Base-by-base conservation (phyloP, 768 basidiomycete species). In the Porphyrellus cyaneotinctus region DNA sequence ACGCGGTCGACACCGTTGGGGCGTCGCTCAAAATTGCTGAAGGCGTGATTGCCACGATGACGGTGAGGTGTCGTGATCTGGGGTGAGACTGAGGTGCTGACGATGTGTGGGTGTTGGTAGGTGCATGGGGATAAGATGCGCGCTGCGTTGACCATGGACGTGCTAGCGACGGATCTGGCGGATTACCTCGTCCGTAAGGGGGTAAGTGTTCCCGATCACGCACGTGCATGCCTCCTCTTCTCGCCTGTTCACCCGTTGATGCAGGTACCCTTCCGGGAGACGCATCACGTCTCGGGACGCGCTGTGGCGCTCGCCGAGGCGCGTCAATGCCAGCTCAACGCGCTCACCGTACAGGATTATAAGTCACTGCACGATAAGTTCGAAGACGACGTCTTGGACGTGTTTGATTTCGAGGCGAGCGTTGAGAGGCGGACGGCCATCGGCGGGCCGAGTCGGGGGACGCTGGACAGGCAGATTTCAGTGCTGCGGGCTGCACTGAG, bases 141-240 rank as follows among this genome's bases (percentile, higher is more conserved):
- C 33, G 76, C 80, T 53, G 91, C 94, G 1, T 72, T 98, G 62
- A 97, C 95, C 10, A 94, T 91, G 88, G 97, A 99, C 70, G 90
- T 98, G 54, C 85, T 99, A 44, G 97, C 97, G 6, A 99, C 97
- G n/a, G 97, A 99, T 64, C 74, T 99, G 24, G 97, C 97, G 10
- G 95, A 99, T 68, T 98, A 99, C 70, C 88, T 99, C 36, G 97
- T 99, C 56, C 88, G 95, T 62, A 97, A 97, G 78, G 95, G 97
- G 58, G 95, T 97, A 71, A 59, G 89, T 79, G 53, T 39, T 10
- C 10, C 10, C 3, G 24, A 9, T 5, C 26, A 31, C 11, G 12
- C 13, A 14, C 15, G 17, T n/a, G 30, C 30, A 23, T 24, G 12
- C 26, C 23, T 12, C 4, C 47, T 30, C 23, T 12, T 4, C 47